Base-by-base conservation (phyloP, 192 early-diverging fungal species). In the Umbelopsis sp. region DNA sequence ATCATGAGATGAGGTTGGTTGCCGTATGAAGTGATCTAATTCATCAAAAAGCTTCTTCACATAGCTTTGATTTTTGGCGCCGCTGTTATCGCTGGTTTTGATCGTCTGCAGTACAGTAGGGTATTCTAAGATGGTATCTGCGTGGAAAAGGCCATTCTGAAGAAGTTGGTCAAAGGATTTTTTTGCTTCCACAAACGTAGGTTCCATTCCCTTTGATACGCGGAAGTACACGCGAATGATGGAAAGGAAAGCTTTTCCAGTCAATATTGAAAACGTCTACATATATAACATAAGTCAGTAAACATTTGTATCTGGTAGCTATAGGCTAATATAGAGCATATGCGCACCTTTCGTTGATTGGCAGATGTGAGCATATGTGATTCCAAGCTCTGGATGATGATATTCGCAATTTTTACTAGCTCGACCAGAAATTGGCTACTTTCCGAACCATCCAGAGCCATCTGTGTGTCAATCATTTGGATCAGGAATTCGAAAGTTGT, bases 61-160 rank as follows among this genome's bases (percentile, higher is more conserved):
- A 50, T 74, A 78, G 26, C 53, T 49, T 43, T 45, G 26, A 24
- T 66, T 34, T 45, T 73, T 73, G 17, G 44, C n/a, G 0, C 6
- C 31, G 45, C 21, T 31, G 4, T 66, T 25, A 7, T 71, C 69
- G n/a, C 66, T 69, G 31, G 0, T 62, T 12, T 34, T 14, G 4
- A 12, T 62, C 17, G 56, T 62, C 56, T 62, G 56, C 31, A 78
- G 47, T 2, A 78, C 51, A 8, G 77, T 71, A 2, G 49, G 70
- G 43, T 74, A 78, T 50, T 78, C 77, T 3, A 73, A 49, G 45
- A 78, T 53, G 10, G 68, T 74, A 32, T 78, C 77, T 52, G 59
- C 11, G 43, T 78, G 77, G 52, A 73, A 78, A 16, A 78, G 32
- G 0, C 29, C 56, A 20, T 62, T 62, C 20, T 62, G 56, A 34